Evolutionary conservation across 805 yeast species (phyloP).

Genomic region (Lachancea lanzarotensis): DNA sequence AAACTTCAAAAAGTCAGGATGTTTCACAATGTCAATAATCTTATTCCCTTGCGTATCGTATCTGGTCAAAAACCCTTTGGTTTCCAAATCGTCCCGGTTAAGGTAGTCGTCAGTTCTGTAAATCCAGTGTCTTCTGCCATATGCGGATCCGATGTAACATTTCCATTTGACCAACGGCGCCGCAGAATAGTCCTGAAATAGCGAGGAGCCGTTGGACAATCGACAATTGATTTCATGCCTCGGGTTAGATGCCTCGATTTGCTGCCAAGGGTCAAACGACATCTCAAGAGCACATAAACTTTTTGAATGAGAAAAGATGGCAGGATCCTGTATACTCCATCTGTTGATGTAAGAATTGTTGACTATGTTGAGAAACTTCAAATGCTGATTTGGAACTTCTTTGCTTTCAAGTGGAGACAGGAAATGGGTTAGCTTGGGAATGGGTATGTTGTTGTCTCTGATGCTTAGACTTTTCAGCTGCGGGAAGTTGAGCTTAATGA

Average conservation of each 20-base stretch:
- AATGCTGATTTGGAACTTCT: constrained; percentile 14
- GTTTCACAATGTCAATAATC: constrained; percentile 36
- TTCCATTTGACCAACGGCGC: constrained; percentile 27
- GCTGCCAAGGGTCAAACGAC: constrained; percentile 43
- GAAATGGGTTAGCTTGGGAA: constrained; percentile 31
- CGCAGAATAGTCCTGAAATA: constrained; percentile 19
- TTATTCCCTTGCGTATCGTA: constrained; percentile 65
- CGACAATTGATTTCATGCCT: constrained; percentile 22
- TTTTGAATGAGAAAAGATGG: constrained; percentile 40
- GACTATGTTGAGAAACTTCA: constrained; percentile 60
- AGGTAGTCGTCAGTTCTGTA: constrained; percentile 39
- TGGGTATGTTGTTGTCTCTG: constrained; percentile 33
- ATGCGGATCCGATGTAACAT: constrained; percentile 34
- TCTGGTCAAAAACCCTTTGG: constrained; percentile 38
- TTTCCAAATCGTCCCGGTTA: constrained; percentile 32
- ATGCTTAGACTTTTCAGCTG: constrained; percentile 34
- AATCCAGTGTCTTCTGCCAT: constrained; percentile 78
- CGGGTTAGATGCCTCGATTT: constrained; percentile 25
- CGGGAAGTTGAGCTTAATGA: constrained; percentile 37
- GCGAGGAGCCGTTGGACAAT: constrained; percentile 16
- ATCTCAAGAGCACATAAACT: constrained; percentile 61
- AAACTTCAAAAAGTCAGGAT: constrained; percentile 35
- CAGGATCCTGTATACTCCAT: constrained; percentile 50
- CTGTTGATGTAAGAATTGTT: constrained; percentile 54
- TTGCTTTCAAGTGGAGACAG: constrained; percentile 22